A percentile compares a stretch with the other conserved stretches of the same genome.
phyloP scores from a whole-genome alignment of 305 asterid genomes.

The Rubia occidens region DNA sequence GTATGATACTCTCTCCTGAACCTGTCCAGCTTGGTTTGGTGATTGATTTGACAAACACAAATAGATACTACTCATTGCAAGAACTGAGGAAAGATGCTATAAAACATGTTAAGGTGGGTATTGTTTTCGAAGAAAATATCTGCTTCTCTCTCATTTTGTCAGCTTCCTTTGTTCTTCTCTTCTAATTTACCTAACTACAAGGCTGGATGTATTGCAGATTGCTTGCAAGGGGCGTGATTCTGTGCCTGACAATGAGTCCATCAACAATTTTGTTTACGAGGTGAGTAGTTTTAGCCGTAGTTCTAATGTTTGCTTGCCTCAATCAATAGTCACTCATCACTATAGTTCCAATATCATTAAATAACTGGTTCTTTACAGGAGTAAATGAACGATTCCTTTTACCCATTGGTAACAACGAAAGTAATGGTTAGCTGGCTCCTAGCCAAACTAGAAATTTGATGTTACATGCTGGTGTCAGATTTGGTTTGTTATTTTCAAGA shows the following conservation, averaged over 20 bases:
- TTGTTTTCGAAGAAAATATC: background rate
- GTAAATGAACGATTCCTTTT: background rate
- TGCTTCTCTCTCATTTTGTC: background rate
- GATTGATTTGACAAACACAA: slow-evolving; percentile 94
- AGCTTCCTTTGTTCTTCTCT: background rate
- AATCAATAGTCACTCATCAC: background rate
- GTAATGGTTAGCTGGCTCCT: background rate
- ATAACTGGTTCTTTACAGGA: too few species aligned
- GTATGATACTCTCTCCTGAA: slow-evolving; percentile 20
- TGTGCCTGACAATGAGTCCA: slow-evolving; percentile 85
- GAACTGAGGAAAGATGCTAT: slow-evolving; percentile 79
- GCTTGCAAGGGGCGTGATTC: slow-evolving; percentile 96
- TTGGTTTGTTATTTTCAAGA: background rate
- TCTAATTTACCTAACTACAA: slow-evolving; percentile 15
- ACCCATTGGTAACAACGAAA: background rate
- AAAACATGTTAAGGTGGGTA: slow-evolving; percentile 83
- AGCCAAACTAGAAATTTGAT: background rate
- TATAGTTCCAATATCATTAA: background rate
- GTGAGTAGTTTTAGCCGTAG: slow-evolving; percentile 30
- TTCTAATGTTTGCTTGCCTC: slow-evolving; percentile 4
- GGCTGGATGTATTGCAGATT: slow-evolving; percentile 43
- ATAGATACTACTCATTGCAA: slow-evolving; percentile 56
- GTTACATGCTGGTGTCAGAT: background rate
- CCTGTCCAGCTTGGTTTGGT: slow-evolving; percentile 86
- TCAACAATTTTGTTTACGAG: slow-evolving; percentile 79